phyloP scores from a whole-genome alignment of 306 rosid genomes.

The cucumber (Cucumis sativus) region Cucumber_9930_V3 NC_026658.2:952001-952500 shows the following conservation, averaged over 20 bases:
- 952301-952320: slow-evolving; percentile 75
- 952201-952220: too few relatives aligned
- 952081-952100: slow-evolving; percentile 57
- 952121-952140: neutral
- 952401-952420: neutral
- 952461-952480: too few relatives aligned
- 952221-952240: too few relatives aligned
- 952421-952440: neutral
- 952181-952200: neutral
- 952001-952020: slow-evolving; percentile 42
- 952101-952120: slow-evolving; percentile 72
- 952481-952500: too few relatives aligned
- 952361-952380: neutral
- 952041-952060: slow-evolving; percentile 38
- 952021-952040: slow-evolving; percentile 59
- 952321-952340: slow-evolving; percentile 80
- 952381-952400: slow-evolving; percentile 28
- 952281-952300: slow-evolving; percentile 92
- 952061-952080: slow-evolving; percentile 52
- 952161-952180: neutral
- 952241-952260: too few relatives aligned
- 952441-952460: neutral
- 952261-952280: slow-evolving; percentile 1
- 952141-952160: neutral
- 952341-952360: neutral